These are phyloP conservation scores for Pseudoperonospora humuli DNA, from an alignment of 352 stramenopile genomes.

Conservation along the genomic window DNA sequence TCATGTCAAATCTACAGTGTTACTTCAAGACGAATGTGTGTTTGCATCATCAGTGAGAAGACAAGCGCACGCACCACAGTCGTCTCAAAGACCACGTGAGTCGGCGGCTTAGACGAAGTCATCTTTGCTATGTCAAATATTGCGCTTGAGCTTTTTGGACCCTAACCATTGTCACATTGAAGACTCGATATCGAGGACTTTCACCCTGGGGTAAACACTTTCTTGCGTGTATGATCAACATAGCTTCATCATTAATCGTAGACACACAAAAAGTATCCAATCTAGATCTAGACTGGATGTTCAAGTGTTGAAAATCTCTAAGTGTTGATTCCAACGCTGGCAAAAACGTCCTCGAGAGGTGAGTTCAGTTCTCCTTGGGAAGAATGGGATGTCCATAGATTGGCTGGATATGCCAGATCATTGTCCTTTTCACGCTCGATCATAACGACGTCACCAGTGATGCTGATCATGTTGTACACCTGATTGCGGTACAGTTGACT, in stretches of 20 bases:
- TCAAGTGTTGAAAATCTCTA: too few species aligned
- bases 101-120: slow-evolving; percentile 31
- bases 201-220: too few species aligned
- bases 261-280: too few species aligned
- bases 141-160: too few species aligned
- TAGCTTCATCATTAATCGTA: too few species aligned
- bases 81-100: slow-evolving; percentile 82
- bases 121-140: too few species aligned
- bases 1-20: not conserved
- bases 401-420: slow-evolving; percentile 23
- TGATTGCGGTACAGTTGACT: slow-evolving; percentile 85
- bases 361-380: slow-evolving; percentile 12
- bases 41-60: too few species aligned
- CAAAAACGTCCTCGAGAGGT: slow-evolving; percentile 14
- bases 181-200: too few species aligned
- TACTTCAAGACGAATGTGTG: not conserved
- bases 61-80: slow-evolving; percentile 38
- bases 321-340: not conserved
- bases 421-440: slow-evolving; percentile 49
- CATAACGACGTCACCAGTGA: slow-evolving; percentile 82
- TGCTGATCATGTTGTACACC: slow-evolving; percentile 90
- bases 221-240: too few species aligned
- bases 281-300: too few species aligned
- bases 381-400: slow-evolving; percentile 28
- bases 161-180: too few species aligned